These are phyloP conservation scores for Colletotrichum godetiae DNA, from an alignment of 2,329 filamentous ascomycete genomes.

Conservation along the genomic window DNA sequence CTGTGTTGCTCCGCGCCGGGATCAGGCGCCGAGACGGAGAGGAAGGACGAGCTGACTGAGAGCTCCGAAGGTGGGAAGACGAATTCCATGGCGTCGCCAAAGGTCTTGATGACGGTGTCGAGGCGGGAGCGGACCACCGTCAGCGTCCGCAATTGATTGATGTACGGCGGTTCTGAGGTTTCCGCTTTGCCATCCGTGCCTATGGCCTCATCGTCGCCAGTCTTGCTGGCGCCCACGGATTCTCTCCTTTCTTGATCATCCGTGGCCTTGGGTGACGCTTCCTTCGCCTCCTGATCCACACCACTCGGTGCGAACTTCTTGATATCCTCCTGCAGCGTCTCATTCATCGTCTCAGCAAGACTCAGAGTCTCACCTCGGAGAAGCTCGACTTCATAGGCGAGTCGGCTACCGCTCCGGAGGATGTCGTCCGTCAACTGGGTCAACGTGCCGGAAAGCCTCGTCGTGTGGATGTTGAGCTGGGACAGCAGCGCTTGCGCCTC, in stretches of 20 bases:
- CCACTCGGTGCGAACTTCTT: constrained; percentile 74
- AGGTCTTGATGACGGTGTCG: constrained; percentile 89
- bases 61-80: constrained; percentile 89
- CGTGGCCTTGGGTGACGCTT: constrained; percentile 18
- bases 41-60: constrained; percentile 84
- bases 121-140: constrained; percentile 85
- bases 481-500: constrained; percentile 88
- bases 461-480: constrained; percentile 88
- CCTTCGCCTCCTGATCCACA: constrained; percentile 44
- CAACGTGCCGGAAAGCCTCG: constrained; percentile 81
- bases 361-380: constrained; percentile 87
- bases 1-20: constrained; percentile 69
- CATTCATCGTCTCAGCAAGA: constrained; percentile 82
- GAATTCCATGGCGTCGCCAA: constrained; percentile 97
- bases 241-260: constrained; percentile 28
- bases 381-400: constrained; percentile 95
- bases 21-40: constrained; percentile 90
- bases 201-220: constrained; percentile 17
- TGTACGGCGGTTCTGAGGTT: constrained; percentile 70
- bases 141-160: constrained; percentile 84
- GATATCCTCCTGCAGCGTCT: constrained; percentile 78
- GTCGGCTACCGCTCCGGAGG: constrained; percentile 83
- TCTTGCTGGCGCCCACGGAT: constrained; percentile 4
- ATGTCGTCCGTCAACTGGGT: constrained; percentile 96
- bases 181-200: constrained; percentile 37